A percentile compares a stretch with the other conserved stretches of the same genome.
Evolutionary conservation across 192 early-diverging fungal genomes (phyloP).

Genomic region (Radiomyces spectabilis): DNA sequence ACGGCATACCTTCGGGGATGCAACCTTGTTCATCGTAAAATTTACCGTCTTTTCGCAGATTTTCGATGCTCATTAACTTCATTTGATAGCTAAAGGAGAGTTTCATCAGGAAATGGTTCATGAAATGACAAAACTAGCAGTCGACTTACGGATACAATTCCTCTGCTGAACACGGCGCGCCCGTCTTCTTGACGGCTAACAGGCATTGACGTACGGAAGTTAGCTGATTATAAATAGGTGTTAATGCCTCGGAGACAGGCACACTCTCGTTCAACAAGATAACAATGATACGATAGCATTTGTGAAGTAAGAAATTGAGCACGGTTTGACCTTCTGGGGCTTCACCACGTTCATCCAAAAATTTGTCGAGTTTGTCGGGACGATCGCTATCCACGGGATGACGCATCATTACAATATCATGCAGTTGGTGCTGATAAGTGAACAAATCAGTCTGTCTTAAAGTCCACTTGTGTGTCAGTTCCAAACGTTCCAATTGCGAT

Average conservation of each 20-base stretch:
- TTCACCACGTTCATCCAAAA: conserved; percentile 50
- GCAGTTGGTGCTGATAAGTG: conserved; percentile 63
- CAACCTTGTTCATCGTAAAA: conserved; percentile 75
- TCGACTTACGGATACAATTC: conserved; percentile 58
- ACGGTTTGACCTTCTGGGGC: conserved; percentile 64
- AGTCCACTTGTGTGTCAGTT: conserved; percentile 72
- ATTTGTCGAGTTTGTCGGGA: conserved; percentile 27
- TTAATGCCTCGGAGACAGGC: conserved; percentile 61
- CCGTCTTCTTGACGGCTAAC: conserved; percentile 55
- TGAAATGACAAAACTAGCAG: background rate
- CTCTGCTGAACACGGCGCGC: conserved; percentile 47
- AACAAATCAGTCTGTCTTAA: conserved; percentile 70
- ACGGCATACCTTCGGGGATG: conserved; percentile 49
- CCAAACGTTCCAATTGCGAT: conserved; percentile 62
- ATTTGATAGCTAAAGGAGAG: conserved; percentile 51
- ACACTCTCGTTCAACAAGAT: conserved; percentile 61
- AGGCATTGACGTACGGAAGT: conserved; percentile 61
- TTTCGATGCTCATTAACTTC: conserved; percentile 77
- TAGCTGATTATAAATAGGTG: conserved; percentile 68
- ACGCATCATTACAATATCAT: conserved; percentile 66
- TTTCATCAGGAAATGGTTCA: background rate
- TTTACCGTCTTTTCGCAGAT: conserved; percentile 75
- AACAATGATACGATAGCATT: conserved; percentile 69
- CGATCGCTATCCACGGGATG: conserved; percentile 1
- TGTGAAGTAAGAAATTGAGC: conserved; percentile 56